Percentiles rank a stretch among this genome's conserved stretches.
phyloP scores from a whole-genome alignment of 345 rosid species.

The Crucihimalaya himalaica region DNA sequence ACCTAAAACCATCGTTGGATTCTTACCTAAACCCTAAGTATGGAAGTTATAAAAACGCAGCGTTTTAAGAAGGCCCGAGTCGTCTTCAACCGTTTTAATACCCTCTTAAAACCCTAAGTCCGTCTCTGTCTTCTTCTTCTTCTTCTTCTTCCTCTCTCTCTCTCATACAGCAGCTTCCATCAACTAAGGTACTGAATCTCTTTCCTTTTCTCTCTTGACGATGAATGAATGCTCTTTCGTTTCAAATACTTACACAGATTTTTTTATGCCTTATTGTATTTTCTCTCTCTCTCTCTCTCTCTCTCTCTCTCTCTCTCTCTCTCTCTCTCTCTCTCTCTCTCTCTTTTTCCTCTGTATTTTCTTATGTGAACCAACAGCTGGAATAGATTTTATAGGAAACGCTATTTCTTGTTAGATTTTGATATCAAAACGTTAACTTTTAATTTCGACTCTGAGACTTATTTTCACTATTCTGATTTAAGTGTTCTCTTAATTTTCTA shows the following conservation, averaged over 20 bases:
- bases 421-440: slow-evolving; percentile 12
- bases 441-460: neutral
- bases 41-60: neutral
- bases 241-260: neutral
- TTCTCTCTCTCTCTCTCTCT: too few species aligned
- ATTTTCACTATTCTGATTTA: neutral
- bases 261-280: neutral
- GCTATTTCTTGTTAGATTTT: neutral
- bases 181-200: slow-evolving; percentile 6
- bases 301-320: too few species aligned
- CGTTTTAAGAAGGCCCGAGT: neutral
- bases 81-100: neutral
- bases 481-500: neutral
- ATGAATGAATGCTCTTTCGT: neutral
- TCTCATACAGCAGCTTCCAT: slow-evolving; percentile 14
- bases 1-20: neutral
- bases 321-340: too few species aligned
- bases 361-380: neutral
- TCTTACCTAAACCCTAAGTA: neutral
- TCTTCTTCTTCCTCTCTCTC: neutral
- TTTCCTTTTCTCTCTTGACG: neutral
- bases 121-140: neutral
- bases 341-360: too few species aligned
- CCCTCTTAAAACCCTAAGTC: slow-evolving; percentile 25
- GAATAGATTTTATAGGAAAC: neutral